Conservation (phyloP, 352 stramenopile genomes). For the Plasmopara muralis region DNA sequence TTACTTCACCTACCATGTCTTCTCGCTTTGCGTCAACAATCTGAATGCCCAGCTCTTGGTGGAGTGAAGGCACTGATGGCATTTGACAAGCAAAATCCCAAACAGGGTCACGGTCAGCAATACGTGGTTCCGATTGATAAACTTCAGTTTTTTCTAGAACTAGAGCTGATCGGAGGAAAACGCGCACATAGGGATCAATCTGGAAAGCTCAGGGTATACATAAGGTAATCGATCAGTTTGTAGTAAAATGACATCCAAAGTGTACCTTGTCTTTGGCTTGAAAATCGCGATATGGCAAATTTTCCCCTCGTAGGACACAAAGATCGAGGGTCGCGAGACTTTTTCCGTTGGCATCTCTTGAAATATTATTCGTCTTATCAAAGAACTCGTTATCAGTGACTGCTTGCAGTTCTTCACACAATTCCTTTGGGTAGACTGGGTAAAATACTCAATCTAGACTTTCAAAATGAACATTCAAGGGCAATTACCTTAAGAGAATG, state of each 20-base stretch:
- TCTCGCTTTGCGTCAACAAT: constrained; percentile 40
- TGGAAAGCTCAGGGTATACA: constrained; percentile 7
- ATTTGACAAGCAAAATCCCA: constrained; percentile 37
- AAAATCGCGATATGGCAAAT: constrained; percentile 46
- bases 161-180: constrained; percentile 27
- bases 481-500: constrained; percentile 24
- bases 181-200: constrained; percentile 51
- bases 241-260: neutral
- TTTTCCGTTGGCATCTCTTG: constrained; percentile 14
- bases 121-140: constrained; percentile 31
- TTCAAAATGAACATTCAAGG: neutral
- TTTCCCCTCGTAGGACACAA: constrained; percentile 33
- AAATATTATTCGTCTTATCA: constrained; percentile 25
- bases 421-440: constrained; percentile 10
- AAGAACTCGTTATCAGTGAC: constrained; percentile 21
- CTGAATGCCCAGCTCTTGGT: constrained; percentile 40
- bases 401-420: constrained; percentile 18
- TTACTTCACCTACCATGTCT: constrained; percentile 45
- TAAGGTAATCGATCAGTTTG: neutral
- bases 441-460: neutral
- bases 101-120: constrained; percentile 38
- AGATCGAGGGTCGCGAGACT: constrained; percentile 40
- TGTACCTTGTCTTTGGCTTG: constrained; percentile 37
- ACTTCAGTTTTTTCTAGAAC: constrained; percentile 4
- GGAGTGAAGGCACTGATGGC: constrained; percentile 28